Evolutionary conservation across 2,329 filamentous ascomycete species (phyloP), one percentile per base, ranked within the genome.

Genomic region (Fusarium caatingaense): DNA sequence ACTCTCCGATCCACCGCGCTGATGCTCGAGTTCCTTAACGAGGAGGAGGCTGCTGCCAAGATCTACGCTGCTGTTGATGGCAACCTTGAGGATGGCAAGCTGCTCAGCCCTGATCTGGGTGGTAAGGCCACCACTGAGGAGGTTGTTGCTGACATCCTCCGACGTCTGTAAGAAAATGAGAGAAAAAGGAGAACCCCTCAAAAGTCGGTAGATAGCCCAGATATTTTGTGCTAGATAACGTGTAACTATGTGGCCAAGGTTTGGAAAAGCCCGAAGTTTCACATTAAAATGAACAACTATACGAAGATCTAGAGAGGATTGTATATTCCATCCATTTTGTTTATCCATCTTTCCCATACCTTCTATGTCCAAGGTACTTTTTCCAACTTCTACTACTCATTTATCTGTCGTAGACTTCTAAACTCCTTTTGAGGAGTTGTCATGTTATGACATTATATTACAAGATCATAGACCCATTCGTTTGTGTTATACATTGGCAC

Each of bases 1-100:
- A 98, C 96, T 12, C 87, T 99, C 71, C 87, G 96, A 78, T 96
- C 92, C 81, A 92, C 94, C 18, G 96, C 92, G 34, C 86, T 98
- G 68, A 98, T 99, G 96, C 86, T 99, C 72, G 95, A 98, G 85
- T 99, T 98, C 82, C 85, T 98, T 71, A 90, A 93, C 69, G 91
- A 97, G 84, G 91, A 94, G 81, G 85, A 88, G 68, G 96, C 96
- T 21, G 96, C 96, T 34, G 93, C 92, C 30, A 90, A 86, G 83
- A 97, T 99, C 76, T 97, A 98, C 81, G 87, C 89, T 64, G 96
- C 96, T 23, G 94, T 98, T 25, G 96, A 99, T 81, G 94, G 86
- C 45, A 97, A 96, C 80, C 83, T 99, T 34, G 91, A 91, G 79
- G 94, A 96, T 77, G 94, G 90, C 66, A 91, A 87, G 83, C 85